phyloP scores from a whole-genome alignment of 495 filamentous ascomycete species.

The Tetracladium marchalianum region DNA sequence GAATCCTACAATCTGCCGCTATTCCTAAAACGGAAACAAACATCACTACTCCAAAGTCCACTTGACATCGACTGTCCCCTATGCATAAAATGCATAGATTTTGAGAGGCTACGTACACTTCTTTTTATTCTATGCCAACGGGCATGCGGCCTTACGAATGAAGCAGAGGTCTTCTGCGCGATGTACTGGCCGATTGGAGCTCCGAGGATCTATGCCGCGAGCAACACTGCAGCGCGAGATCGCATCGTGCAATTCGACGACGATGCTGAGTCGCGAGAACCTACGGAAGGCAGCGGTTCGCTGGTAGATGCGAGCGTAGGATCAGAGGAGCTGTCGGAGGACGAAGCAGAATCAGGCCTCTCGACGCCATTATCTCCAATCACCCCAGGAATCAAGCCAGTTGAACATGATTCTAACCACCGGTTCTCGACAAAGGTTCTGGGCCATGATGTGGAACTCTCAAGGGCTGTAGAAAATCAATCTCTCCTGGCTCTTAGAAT shows the following conservation, averaged over 20 bases:
- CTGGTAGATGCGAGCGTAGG: slow-evolving; percentile 18
- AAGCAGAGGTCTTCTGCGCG: slow-evolving; percentile 26
- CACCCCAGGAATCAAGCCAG: slow-evolving; percentile 41
- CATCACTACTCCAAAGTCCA: not conserved
- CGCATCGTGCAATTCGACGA: slow-evolving; percentile 28
- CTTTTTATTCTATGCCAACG: slow-evolving; percentile 7
- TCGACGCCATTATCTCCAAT: slow-evolving; percentile 32
- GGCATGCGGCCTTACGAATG: slow-evolving; percentile 21
- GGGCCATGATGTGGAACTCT: slow-evolving; percentile 9
- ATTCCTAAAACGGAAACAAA: no score
- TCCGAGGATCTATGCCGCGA: slow-evolving; percentile 75
- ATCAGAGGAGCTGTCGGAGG: slow-evolving; percentile 4
- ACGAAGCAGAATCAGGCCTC: slow-evolving; percentile 1
- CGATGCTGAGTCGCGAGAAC: slow-evolving; percentile 27
- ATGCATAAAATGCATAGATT: slow-evolving; percentile 6
- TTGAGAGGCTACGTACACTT: slow-evolving; percentile 3
- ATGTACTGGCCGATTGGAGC: slow-evolving; percentile 98
- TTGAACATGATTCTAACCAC: slow-evolving; percentile 36
- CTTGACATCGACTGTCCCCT: not conserved
- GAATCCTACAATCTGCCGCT: not conserved
- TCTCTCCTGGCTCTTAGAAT: slow-evolving; percentile 66
- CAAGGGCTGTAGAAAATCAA: slow-evolving; percentile 30
- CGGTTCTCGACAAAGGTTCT: slow-evolving; percentile 4
- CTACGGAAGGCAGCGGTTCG: slow-evolving; percentile 25
- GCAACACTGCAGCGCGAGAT: slow-evolving; percentile 40